Base-by-base conservation (phyloP, 2,329 filamentous ascomycete genomes). In the Lecanoromycetidae sp. region DNA sequence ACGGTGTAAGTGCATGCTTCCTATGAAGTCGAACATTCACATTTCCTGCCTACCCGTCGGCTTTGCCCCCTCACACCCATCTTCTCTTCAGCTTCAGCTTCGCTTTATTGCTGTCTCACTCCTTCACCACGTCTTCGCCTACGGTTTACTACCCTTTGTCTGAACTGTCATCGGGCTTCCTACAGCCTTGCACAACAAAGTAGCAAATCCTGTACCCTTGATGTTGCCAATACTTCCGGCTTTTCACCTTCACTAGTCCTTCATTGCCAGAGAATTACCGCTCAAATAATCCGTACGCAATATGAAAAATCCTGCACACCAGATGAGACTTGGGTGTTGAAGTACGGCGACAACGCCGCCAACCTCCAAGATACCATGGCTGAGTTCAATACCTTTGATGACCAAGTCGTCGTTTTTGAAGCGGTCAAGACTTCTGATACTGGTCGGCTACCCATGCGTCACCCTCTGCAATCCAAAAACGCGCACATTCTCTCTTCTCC, bases 1-100 rank as follows among this genome's bases (percentile, higher is more conserved):
- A 61, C 42, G 29, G 40, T n/a, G 60, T 63, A 50, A 55, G 40
- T n/a, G 60, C 63, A 50, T 55, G 60, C 56, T 20, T 23, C 10
- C 19, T 6, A 12, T 46, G 53, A 32, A 51, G 5, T 33, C 12
- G 20, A 29, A 6, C 3, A 27, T 3, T 2, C 9, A 12, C 9
- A 10, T 6, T 33, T 20, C 27, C n/a, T n/a, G n/a, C n/a, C n/a
- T n/a, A n/a, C n/a, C n/a, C n/a, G n/a, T n/a, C n/a, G n/a, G n/a
- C n/a, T n/a, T n/a, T n/a, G 19, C 6, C 4, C 1, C 8, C 26
- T 27, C 17, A 15, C 13, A 22, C 27, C 9, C 4, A 20, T 29
- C 23, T 20, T 19, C 26, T 6, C 3, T 26, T 26, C 6, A 12
- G 7, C 2, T 25, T 32, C n/a, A n/a, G n/a, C n/a, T n/a, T n/a